These are phyloP conservation scores for Colletotrichum graminicola DNA, from an alignment of 2,329 filamentous ascomycete genomes.

Conservation along the genomic window DNA sequence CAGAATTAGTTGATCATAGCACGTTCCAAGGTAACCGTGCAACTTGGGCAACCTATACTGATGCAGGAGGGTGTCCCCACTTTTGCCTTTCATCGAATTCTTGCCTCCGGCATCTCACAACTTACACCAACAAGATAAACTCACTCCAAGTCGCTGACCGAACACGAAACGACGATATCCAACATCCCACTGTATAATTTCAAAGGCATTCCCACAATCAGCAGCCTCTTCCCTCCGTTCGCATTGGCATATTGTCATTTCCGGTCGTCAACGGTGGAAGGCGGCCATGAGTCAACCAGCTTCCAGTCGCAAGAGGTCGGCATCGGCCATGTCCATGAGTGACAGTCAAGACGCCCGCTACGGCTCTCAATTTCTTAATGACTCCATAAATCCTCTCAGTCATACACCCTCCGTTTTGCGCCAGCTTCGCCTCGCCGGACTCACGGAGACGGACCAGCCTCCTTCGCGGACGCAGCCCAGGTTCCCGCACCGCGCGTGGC, in stretches of 20 bases:
- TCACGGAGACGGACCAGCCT: conserved; percentile 60
- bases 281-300: conserved; percentile 21
- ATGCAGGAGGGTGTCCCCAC: not conserved
- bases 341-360: conserved; percentile 12
- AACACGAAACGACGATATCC: not conserved
- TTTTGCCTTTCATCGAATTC: conserved; percentile 13
- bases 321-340: conserved; percentile 42
- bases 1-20: not conserved
- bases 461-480: conserved; percentile 53
- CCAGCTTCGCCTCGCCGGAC: conserved; percentile 67
- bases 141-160: not conserved
- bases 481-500: conserved; percentile 64
- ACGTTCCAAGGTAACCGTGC: not conserved
- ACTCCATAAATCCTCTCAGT: conserved; percentile 66
- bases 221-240: too few species aligned
- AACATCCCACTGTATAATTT: not conserved
- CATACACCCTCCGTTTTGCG: conserved; percentile 63
- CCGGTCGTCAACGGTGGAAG: not conserved
- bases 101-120: not conserved
- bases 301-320: conserved; percentile 50
- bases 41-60: not conserved
- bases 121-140: conserved; percentile 1
- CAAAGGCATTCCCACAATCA: too few species aligned
- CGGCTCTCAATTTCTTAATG: conserved; percentile 47
- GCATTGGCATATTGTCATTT: not conserved